Evolutionary conservation across 768 basidiomycete genomes (phyloP), one percentile per base, ranked within the genome.

Genomic region (Calocybe indica): DNA sequence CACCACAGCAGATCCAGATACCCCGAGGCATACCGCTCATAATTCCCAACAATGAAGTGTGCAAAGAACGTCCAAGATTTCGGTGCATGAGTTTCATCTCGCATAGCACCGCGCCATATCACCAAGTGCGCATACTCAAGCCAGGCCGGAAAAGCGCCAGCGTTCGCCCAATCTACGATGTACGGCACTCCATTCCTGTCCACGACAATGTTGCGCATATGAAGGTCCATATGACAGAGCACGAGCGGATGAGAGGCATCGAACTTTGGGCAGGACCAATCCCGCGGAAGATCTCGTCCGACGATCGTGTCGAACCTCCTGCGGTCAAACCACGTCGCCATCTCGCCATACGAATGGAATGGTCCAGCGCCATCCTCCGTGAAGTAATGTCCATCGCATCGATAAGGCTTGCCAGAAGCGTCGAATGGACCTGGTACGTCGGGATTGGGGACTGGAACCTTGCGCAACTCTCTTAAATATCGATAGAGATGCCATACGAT

Each of bases 351-450:
- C 1, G 64, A 55, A 4, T 41, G 28, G 44, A 65, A 66, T 6
- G 64, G 64, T 12, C 64, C 64, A 7, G 52, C 58, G 34, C 61
- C 62, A 30, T 48, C 48, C 33, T 58, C 57, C 2, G 56, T 49
- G 40, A 62, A 62, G 51, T 49, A 42, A 33, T 49, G 39, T 11
- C 56, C 52, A 13, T 40, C 14, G 35, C 56, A 58, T 28, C 5
- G 7, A 8, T 49, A 39, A 9, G 58, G 40, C 10, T 35, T 37
- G 5, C 54, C 55, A 8, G 58, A 43, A 8, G 34, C 44, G 39
- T 54, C 48, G 33, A 58, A 49, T 5, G 61, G 61, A 9, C 60
- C 61, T 29, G 60, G 60, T 8, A 53, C 34, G 34, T 46, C 49
- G 11, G 45, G 30, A 22, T 45, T 44, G 8, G 51, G 51, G 9